A percentile compares a stretch with the other conserved stretches of the same genome.
Conservation (phyloP, 495 filamentous ascomycete species). For the Astrocystis sublimbata region DNA sequence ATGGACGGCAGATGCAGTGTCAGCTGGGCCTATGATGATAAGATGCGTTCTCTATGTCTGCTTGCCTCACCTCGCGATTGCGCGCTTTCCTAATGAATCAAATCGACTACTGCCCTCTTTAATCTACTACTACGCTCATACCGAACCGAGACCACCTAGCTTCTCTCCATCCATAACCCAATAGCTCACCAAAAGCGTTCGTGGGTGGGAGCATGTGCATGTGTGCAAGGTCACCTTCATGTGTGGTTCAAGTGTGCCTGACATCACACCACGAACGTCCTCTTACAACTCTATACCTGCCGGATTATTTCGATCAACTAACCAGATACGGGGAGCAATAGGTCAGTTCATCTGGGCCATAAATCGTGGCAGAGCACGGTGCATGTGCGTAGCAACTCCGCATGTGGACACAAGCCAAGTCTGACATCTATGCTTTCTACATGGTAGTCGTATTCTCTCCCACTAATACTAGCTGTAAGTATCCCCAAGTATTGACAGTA, state of each 20-base stretch:
- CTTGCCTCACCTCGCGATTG: background rate
- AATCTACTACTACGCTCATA: background rate
- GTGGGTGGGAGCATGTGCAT: background rate
- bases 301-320: background rate
- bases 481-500: too few relatives aligned
- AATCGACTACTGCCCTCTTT: background rate
- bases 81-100: background rate
- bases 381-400: too few relatives aligned
- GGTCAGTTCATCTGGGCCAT: background rate
- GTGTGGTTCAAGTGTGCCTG: background rate
- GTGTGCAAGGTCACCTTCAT: background rate
- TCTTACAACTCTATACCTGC: background rate
- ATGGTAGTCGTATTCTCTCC: too few relatives aligned
- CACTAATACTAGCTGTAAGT: too few relatives aligned
- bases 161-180: background rate
- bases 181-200: background rate
- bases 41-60: background rate
- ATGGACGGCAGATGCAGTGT: background rate
- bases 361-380: background rate
- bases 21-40: conserved; percentile 5
- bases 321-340: background rate
- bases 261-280: too few relatives aligned
- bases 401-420: background rate
- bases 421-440: background rate
- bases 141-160: background rate